Conservation (phyloP, 495 filamentous ascomycete genomes). For the Xylaria venustula region DNA sequence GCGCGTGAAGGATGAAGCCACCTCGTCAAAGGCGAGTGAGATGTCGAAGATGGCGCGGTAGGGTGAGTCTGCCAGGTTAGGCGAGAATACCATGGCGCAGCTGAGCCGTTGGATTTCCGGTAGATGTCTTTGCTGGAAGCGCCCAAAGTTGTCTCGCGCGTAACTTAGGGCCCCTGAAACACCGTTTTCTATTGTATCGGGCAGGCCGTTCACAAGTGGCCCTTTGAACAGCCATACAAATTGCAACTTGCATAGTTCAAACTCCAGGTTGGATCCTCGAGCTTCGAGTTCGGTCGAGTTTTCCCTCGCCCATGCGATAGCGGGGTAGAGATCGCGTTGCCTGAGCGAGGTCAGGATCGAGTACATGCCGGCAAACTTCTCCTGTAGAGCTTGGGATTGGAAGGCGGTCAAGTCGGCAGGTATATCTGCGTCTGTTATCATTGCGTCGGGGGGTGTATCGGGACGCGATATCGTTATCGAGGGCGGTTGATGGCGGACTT, state of each 20-base stretch:
- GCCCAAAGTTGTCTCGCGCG: constrained; percentile 61
- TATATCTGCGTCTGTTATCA: constrained; percentile 24
- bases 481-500: not conserved
- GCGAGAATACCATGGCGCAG: constrained; percentile 72
- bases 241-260: constrained; percentile 83
- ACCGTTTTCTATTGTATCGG: constrained; percentile 41
- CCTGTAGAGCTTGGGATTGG: constrained; percentile 66
- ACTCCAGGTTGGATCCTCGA: constrained; percentile 89
- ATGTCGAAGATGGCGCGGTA: constrained; percentile 77
- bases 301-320: constrained; percentile 79
- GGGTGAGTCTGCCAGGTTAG: constrained; percentile 66
- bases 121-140: constrained; percentile 61
- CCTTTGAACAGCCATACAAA: constrained; percentile 79
- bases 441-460: constrained; percentile 22
- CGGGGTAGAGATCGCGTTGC: constrained; percentile 69
- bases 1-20: constrained; percentile 78
- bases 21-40: constrained; percentile 70
- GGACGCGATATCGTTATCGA: constrained; percentile 11
- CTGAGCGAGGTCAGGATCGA: constrained; percentile 76
- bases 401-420: constrained; percentile 51
- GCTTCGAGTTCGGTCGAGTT: constrained; percentile 70
- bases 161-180: constrained; percentile 64
- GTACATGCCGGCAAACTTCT: constrained; percentile 87
- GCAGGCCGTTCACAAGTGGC: constrained; percentile 40
- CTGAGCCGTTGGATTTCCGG: constrained; percentile 74